phyloP scores from a whole-genome alignment of 495 filamentous ascomycete genomes.

The Aspergillus avenaceus region DNA sequence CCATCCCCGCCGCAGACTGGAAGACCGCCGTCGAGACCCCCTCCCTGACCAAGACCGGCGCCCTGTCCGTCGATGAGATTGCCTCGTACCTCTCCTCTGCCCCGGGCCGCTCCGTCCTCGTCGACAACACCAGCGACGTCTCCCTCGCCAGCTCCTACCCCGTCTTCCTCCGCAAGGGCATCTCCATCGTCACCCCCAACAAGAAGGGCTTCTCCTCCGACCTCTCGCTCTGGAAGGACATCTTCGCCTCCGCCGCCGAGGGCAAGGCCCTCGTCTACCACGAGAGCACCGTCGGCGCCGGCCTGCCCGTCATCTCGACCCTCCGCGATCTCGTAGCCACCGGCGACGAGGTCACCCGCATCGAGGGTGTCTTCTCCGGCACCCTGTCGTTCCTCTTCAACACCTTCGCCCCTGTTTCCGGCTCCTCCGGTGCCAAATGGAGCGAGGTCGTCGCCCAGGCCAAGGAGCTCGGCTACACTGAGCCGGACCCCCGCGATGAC shows the following conservation, averaged over 20 bases:
- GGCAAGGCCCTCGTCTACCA: conserved; percentile 80
- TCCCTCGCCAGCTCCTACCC: conserved; percentile 77
- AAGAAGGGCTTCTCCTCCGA: conserved; percentile 91
- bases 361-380: conserved; percentile 95
- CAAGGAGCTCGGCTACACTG: conserved; percentile 92
- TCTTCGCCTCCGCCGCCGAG: conserved; percentile 60
- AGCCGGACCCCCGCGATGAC: conserved; percentile 94
- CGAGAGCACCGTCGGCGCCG: conserved; percentile 88
- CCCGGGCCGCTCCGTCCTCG: conserved; percentile 69
- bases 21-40: conserved; percentile 52
- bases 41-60: conserved; percentile 44
- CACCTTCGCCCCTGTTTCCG: conserved; percentile 75
- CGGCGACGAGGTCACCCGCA: conserved; percentile 78
- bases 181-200: conserved; percentile 92
- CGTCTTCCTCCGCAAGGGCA: conserved; percentile 66
- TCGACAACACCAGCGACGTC: conserved; percentile 91
- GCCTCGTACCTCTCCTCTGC: conserved; percentile 65
- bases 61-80: conserved; percentile 60
- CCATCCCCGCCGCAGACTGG: conserved; percentile 52
- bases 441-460: conserved; percentile 84
- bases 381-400: conserved; percentile 98
- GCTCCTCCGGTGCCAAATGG: conserved; percentile 60
- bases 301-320: conserved; percentile 86
- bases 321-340: conserved; percentile 85
- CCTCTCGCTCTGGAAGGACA: conserved; percentile 73